A percentile compares a stretch with the other conserved stretches of the same genome.
Conservation (phyloP, 1,284 basidiomycete species). For the Cryptococcus wingfieldii region DNA sequence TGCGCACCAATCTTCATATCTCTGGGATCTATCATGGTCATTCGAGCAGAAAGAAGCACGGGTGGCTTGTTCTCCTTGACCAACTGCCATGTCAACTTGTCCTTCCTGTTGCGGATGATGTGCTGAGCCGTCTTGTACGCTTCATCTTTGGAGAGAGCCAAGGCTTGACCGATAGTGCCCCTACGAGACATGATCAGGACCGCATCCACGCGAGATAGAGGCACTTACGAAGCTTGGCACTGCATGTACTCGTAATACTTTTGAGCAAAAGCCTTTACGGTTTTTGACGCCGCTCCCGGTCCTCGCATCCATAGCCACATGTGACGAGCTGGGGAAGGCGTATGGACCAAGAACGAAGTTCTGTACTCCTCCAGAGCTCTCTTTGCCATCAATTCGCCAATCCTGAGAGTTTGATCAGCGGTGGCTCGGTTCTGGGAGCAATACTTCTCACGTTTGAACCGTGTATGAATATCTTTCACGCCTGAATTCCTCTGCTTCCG, state of each 20-base stretch:
- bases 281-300: background rate
- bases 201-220: background rate
- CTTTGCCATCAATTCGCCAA: constrained; percentile 7
- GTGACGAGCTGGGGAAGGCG: background rate
- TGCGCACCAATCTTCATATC: constrained; percentile 18
- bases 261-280: constrained; percentile 1
- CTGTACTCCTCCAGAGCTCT: constrained; percentile 4
- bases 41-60: constrained; percentile 15
- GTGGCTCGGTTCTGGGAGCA: background rate
- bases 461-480: constrained; percentile 2
- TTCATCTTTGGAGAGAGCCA: constrained; percentile 11
- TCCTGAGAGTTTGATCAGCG: background rate
- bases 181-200: constrained; percentile 1
- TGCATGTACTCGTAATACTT: constrained; percentile 18
- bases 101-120: constrained; percentile 13
- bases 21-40: constrained; percentile 18
- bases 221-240: constrained; percentile 22
- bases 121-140: constrained; percentile 14
- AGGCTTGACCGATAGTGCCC: constrained; percentile 10
- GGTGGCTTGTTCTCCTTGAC: constrained; percentile 15
- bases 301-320: background rate
- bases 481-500: constrained; percentile 3
- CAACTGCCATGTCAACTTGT: constrained; percentile 17
- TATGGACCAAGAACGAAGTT: background rate
- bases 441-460: background rate